Evolutionary conservation across 177 flowering plant species (phyloP).

Genomic region (Vitis hybrid): DNA sequence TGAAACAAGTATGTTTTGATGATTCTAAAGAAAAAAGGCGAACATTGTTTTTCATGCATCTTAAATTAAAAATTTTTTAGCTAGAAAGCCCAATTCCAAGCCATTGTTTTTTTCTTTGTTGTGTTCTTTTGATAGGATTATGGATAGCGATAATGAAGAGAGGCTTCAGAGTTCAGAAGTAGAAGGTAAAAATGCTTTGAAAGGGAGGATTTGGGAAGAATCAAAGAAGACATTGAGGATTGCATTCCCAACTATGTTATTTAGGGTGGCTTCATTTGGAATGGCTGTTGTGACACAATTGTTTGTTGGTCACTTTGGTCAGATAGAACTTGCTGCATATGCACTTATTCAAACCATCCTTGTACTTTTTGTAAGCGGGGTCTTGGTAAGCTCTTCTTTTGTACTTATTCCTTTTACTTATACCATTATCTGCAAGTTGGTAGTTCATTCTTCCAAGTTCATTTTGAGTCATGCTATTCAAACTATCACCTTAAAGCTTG

Average conservation of each 20-base stretch:
- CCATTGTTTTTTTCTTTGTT: too few relatives aligned
- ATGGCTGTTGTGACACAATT: conserved; percentile 25
- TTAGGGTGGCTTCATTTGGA: conserved; percentile 27
- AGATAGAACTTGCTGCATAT: conserved; percentile 32
- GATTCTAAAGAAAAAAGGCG: too few relatives aligned
- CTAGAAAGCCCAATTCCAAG: too few relatives aligned
- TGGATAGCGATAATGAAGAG: conserved; percentile 8
- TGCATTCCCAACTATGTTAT: conserved; percentile 29
- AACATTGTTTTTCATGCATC: too few relatives aligned
- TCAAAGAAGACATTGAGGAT: conserved; percentile 28
- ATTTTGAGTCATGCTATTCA: too few relatives aligned
- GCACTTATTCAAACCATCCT: conserved; percentile 33
- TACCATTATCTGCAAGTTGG: too few relatives aligned
- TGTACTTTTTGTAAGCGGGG: conserved; percentile 30
- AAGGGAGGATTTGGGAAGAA: conserved; percentile 21
- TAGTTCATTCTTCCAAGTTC: too few relatives aligned
- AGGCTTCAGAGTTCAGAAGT: conserved; percentile 8
- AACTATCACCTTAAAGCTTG: too few relatives aligned
- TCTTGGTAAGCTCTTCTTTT: conserved; percentile 19
- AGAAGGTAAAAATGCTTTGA: conserved; percentile 7
- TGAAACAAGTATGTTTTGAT: too few relatives aligned
- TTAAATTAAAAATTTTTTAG: too few relatives aligned
- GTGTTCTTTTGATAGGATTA: too few relatives aligned
- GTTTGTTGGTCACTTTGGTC: conserved; percentile 23
- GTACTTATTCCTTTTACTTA: too few relatives aligned